phyloP scores from a whole-genome alignment of 768 basidiomycete genomes.

The Tylopilus subfusipes region DNA sequence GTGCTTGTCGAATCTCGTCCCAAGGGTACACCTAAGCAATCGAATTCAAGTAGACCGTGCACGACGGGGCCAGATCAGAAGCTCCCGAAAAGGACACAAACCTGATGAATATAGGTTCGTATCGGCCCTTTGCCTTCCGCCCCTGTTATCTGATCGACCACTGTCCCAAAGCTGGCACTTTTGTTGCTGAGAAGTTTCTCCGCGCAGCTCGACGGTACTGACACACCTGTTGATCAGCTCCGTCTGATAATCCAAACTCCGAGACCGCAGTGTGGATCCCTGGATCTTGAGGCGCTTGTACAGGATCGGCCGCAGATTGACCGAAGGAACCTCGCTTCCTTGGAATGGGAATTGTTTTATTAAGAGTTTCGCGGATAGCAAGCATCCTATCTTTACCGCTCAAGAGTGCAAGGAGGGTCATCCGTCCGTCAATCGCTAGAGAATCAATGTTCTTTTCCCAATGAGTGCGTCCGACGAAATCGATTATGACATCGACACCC shows the following conservation, averaged over 20 bases:
- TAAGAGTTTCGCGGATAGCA: slow-evolving; percentile 17
- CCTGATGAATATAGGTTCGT: slow-evolving; percentile 77
- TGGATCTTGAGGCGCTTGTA: slow-evolving; percentile 85
- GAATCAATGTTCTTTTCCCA: slow-evolving; percentile 71
- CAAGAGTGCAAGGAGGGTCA: slow-evolving; percentile 63
- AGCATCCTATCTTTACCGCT: slow-evolving; percentile 48
- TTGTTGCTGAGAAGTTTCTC: not conserved
- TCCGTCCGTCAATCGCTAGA: slow-evolving; percentile 67
- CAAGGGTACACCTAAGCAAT: slow-evolving; percentile 66
- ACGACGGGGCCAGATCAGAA: slow-evolving; percentile 12
- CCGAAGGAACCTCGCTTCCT: slow-evolving; percentile 51
- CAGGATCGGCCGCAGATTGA: slow-evolving; percentile 65
- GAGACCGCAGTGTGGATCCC: slow-evolving; percentile 81
- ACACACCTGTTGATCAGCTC: slow-evolving; percentile 59
- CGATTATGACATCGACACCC: slow-evolving; percentile 82
- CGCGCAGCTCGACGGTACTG: not conserved
- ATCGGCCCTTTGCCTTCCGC: slow-evolving; percentile 55
- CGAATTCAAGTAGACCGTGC: slow-evolving; percentile 4
- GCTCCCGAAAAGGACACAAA: slow-evolving; percentile 28
- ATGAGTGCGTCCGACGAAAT: slow-evolving; percentile 77
- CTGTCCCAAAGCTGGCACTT: slow-evolving; percentile 49
- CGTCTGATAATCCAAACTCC: slow-evolving; percentile 71
- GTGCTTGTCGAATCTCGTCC: slow-evolving; percentile 76
- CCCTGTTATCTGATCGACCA: slow-evolving; percentile 58
- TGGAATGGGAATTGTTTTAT: slow-evolving; percentile 17